phyloP scores from a whole-genome alignment of 2,329 filamentous ascomycete species.

The Hymenoscyphus fructigenus region DNA sequence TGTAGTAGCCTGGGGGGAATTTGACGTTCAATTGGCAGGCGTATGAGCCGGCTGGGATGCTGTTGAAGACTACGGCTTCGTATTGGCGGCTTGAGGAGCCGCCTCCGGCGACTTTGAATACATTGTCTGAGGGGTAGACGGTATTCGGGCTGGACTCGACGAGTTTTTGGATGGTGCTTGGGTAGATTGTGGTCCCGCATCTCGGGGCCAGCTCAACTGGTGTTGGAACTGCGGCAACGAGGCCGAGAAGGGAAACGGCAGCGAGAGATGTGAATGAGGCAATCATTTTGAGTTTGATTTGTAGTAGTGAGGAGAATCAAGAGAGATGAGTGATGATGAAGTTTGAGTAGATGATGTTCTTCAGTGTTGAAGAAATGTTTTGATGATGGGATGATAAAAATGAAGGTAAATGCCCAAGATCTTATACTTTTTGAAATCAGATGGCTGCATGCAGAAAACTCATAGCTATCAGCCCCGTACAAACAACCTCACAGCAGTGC shows the following conservation, averaged over 20 bases:
- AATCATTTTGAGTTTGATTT: slow-evolving; percentile 10
- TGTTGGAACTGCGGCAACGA: slow-evolving; percentile 21
- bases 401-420: too few species aligned
- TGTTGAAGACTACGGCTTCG: slow-evolving; percentile 19
- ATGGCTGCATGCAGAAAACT: too few species aligned
- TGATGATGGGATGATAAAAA: background rate
- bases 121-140: slow-evolving; percentile 1
- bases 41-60: slow-evolving; percentile 22
- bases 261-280: slow-evolving; percentile 12
- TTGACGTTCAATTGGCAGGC: slow-evolving; percentile 21
- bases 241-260: slow-evolving; percentile 15
- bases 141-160: slow-evolving; percentile 17
- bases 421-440: too few species aligned
- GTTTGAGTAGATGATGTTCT: background rate
- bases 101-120: slow-evolving; percentile 20
- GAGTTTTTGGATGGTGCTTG: slow-evolving; percentile 22
- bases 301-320: background rate
- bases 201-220: slow-evolving; percentile 22
- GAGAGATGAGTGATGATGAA: background rate
- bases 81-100: slow-evolving; percentile 11
- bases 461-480: too few species aligned
- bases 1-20: slow-evolving; percentile 18
- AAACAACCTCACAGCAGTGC: too few species aligned
- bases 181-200: slow-evolving; percentile 22
- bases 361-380: too few species aligned